phyloP scores from a whole-genome alignment of 495 filamentous ascomycete species.

The Neurospora terricola region DNA sequence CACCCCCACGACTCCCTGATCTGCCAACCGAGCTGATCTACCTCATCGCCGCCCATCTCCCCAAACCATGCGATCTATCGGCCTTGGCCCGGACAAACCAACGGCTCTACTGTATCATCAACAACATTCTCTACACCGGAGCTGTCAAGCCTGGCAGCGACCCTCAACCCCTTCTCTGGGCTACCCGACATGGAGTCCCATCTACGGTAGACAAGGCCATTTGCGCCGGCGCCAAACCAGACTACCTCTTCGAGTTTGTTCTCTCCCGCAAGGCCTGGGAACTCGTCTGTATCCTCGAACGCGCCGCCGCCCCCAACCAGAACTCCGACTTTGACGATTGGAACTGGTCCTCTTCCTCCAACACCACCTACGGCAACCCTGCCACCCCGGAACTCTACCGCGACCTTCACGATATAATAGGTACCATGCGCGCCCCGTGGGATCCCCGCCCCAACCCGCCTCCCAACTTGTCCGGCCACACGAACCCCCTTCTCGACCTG shows the following conservation, averaged over 20 bases:
- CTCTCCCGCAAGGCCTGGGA: neutral
- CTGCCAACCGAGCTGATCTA: neutral
- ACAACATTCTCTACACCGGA: neutral
- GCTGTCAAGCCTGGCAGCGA: neutral
- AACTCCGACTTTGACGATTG: neutral
- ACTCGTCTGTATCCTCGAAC: neutral
- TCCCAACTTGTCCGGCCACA: neutral
- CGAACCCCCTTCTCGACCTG: neutral
- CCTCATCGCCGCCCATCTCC: neutral
- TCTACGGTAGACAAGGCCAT: neutral
- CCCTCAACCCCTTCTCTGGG: neutral
- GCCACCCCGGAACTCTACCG: neutral
- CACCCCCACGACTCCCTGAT: neutral
- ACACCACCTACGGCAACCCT: neutral
- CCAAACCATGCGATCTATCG: neutral
- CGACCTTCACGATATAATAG: neutral
- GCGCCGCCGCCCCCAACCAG: neutral
- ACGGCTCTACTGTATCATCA: neutral
- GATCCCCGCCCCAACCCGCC: neutral
- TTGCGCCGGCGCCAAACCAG: neutral
- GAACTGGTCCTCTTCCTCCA: neutral
- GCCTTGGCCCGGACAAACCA: neutral
- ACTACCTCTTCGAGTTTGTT: neutral
- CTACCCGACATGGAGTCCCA: neutral
- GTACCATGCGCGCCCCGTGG: neutral